These are phyloP conservation scores for Thuja plicata DNA, from an alignment of 83 land plant species.

Conservation along the genomic window DNA sequence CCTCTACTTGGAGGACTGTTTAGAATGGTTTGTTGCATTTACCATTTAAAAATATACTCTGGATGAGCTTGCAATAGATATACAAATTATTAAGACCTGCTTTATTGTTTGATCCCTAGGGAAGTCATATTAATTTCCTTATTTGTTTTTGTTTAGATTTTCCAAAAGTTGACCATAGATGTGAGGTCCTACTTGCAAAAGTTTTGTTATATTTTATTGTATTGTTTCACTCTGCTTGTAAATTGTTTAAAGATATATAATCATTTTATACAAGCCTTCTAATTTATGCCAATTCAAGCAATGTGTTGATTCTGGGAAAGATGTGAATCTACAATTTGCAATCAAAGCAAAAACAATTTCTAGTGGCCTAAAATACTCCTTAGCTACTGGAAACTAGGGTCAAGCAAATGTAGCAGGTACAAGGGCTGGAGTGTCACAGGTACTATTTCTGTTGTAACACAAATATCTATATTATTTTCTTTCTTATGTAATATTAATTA, in stretches of 20 bases:
- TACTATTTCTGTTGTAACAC: slow-evolving; percentile 14
- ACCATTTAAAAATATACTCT: background rate
- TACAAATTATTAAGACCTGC: background rate
- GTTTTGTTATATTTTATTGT: too few relatives aligned
- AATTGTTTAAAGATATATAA: too few relatives aligned
- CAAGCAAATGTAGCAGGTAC: slow-evolving; percentile 98
- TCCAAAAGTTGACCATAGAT: too few relatives aligned
- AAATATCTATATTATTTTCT: background rate
- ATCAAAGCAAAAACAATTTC: too few relatives aligned
- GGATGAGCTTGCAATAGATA: background rate
- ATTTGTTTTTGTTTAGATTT: too few relatives aligned
- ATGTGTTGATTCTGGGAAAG: too few relatives aligned
- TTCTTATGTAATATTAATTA: too few relatives aligned
- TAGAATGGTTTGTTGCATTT: slow-evolving; percentile 64
- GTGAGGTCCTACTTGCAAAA: too few relatives aligned
- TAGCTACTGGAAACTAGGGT: slow-evolving; percentile 99
- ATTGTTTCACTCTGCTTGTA: too few relatives aligned
- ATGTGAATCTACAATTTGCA: too few relatives aligned
- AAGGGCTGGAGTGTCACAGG: slow-evolving; percentile 99
- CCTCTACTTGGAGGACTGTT: slow-evolving; percentile 97
- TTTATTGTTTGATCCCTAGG: background rate
- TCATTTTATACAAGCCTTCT: too few relatives aligned
- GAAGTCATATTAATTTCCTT: background rate
- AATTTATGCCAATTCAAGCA: too few relatives aligned
- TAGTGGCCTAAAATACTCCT: slow-evolving; percentile 97